Conservation (phyloP, 305 asterid species). For the Salvia sclarea region DNA sequence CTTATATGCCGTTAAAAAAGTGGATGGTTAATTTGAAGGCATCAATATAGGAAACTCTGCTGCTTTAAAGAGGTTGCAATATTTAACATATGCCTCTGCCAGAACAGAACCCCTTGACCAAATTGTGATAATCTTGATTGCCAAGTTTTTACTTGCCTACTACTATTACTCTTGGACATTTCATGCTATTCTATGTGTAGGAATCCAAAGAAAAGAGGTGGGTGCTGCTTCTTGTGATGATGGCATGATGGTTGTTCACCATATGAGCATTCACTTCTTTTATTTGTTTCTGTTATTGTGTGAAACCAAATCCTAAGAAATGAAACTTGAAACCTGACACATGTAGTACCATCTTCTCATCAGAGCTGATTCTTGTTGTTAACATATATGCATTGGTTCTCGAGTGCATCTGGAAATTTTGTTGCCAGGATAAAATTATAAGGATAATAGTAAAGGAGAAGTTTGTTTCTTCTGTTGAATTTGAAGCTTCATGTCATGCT, state of each 20-base stretch:
- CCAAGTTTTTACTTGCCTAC: not conserved
- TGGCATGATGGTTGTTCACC: constrained; percentile 22
- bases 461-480: constrained; percentile 6
- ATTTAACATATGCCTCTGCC: constrained; percentile 7
- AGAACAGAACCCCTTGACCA: too few relatives aligned
- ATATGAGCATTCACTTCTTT: constrained; percentile 18
- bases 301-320: constrained; percentile 14
- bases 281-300: constrained; percentile 23
- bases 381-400: not conserved
- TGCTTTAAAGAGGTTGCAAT: constrained; percentile 19
- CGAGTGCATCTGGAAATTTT: constrained; percentile 13
- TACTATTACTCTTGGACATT: not conserved
- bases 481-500: constrained; percentile 9
- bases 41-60: not conserved
- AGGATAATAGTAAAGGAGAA: constrained; percentile 1
- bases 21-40: constrained; percentile 10
- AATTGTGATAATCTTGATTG: not conserved
- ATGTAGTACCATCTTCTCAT: constrained; percentile 17
- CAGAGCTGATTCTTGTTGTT: constrained; percentile 9
- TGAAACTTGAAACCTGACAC: constrained; percentile 9
- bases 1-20: not conserved
- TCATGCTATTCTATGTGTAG: constrained; percentile 12
- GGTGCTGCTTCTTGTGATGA: constrained; percentile 10
- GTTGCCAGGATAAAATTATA: constrained; percentile 2
- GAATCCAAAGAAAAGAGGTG: not conserved